Percentiles rank a stretch among this genome's conserved stretches.
Conservation (phyloP, 1,139 yeast species). For the Blastobotrys serpentis region DNA sequence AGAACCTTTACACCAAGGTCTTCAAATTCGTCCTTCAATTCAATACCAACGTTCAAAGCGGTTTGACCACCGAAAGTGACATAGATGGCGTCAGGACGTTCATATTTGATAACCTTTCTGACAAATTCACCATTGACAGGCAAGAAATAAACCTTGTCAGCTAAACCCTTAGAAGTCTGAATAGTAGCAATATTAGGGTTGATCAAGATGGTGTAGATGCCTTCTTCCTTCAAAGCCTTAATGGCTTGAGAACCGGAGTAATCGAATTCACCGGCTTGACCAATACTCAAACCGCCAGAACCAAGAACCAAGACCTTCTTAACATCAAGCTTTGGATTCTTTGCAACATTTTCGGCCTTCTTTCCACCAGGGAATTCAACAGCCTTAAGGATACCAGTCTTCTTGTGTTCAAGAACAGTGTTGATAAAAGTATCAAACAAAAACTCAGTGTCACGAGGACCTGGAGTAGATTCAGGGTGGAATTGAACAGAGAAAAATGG, state of each 20-base stretch:
- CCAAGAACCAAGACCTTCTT: constrained; percentile 96
- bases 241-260: constrained; percentile 89
- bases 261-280: constrained; percentile 99
- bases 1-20: constrained; percentile 87
- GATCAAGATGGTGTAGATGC: constrained; percentile 89
- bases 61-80: constrained; percentile 99
- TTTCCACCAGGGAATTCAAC: constrained; percentile 91
- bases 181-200: constrained; percentile 98
- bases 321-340: constrained; percentile 74
- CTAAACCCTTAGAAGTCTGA: constrained; percentile 96
- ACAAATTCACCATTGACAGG: constrained; percentile 97
- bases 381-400: constrained; percentile 60
- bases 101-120: constrained; percentile 89
- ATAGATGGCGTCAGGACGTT: constrained; percentile 95
- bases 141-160: constrained; percentile 94
- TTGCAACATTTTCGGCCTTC: constrained; percentile 58
- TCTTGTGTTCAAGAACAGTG: constrained; percentile 66
- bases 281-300: constrained; percentile 97
- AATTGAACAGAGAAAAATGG: constrained; percentile 96
- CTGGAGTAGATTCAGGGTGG: constrained; percentile 99
- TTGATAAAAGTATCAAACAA: constrained; percentile 90
- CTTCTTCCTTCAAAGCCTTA: constrained; percentile 92
- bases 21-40: constrained; percentile 92
- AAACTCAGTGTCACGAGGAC: constrained; percentile 98
- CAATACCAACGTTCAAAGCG: constrained; percentile 92